phyloP scores from a whole-genome alignment of 306 rosid genomes.

The Cucumis cinereus region DNA sequence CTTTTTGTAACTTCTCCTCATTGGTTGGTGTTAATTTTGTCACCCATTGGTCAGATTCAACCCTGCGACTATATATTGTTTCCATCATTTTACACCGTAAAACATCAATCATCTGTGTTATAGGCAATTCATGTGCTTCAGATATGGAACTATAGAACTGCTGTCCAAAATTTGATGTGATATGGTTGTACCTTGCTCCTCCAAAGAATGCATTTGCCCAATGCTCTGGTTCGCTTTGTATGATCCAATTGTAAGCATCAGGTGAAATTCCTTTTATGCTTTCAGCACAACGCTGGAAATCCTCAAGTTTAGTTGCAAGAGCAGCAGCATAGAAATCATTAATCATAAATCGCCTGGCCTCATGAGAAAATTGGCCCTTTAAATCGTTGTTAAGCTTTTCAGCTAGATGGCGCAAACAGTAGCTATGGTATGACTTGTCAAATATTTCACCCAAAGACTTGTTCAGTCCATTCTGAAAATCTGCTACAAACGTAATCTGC shows the following conservation, averaged over 20 bases:
- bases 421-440: conserved; percentile 61
- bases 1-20: conserved; percentile 60
- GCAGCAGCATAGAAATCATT: conserved; percentile 87
- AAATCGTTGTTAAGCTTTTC: conserved; percentile 82
- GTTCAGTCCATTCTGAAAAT: conserved; percentile 61
- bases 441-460: conserved; percentile 54
- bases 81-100: conserved; percentile 86
- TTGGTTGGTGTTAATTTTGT: conserved; percentile 75
- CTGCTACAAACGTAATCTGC: conserved; percentile 73
- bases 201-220: conserved; percentile 80
- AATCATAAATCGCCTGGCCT: conserved; percentile 89
- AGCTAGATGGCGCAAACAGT: conserved; percentile 80
- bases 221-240: conserved; percentile 68
- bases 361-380: conserved; percentile 93
- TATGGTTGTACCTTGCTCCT: conserved; percentile 74
- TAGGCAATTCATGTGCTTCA: conserved; percentile 89
- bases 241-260: conserved; percentile 82
- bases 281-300: conserved; percentile 49
- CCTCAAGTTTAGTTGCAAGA: conserved; percentile 55
- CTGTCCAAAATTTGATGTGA: conserved; percentile 71
- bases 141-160: conserved; percentile 83
- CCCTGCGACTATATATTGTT: conserved; percentile 45
- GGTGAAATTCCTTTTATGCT: conserved; percentile 83
- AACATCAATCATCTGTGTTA: conserved; percentile 84
- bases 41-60: conserved; percentile 59